phyloP scores from a whole-genome alignment of 2,329 filamentous ascomycete species.

The Xylaria sp. region DNA sequence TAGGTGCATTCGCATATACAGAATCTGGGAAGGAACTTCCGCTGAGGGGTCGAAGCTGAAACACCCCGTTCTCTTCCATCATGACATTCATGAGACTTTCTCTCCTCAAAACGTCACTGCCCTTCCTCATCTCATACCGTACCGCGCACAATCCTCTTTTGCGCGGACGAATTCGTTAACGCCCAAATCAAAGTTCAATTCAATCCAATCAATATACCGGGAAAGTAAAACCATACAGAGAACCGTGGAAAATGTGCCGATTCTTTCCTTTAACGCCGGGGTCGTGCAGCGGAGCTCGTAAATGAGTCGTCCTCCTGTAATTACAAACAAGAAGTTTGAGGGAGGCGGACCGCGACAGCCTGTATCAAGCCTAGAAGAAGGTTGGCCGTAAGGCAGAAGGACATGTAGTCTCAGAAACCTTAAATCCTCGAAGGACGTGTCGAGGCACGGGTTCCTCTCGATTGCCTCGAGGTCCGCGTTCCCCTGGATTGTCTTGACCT shows the following conservation, averaged over 20 bases:
- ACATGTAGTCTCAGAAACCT: not conserved
- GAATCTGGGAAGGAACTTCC: not conserved
- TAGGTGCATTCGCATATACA: slow-evolving; percentile 25
- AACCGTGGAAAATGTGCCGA: slow-evolving; percentile 1
- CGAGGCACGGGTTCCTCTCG: slow-evolving; percentile 36
- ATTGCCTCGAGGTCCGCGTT: slow-evolving; percentile 37
- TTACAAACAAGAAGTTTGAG: slow-evolving; percentile 29
- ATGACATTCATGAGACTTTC: slow-evolving; percentile 15
- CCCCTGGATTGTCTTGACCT: slow-evolving; percentile 39
- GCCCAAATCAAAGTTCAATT: too few species aligned
- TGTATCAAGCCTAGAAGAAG: not conserved
- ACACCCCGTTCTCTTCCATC: not conserved
- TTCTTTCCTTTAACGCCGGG: slow-evolving; percentile 35
- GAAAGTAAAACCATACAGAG: slow-evolving; percentile 11
- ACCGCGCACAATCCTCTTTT: not conserved
- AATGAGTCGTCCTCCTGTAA: slow-evolving; percentile 21
- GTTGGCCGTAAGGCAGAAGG: not conserved
- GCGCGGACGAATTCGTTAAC: not conserved
- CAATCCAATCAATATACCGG: slow-evolving; percentile 4
- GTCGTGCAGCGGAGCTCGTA: slow-evolving; percentile 29
- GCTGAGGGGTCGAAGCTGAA: not conserved
- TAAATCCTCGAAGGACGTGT: slow-evolving; percentile 29
- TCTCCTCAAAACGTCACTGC: not conserved
- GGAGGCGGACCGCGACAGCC: not conserved
- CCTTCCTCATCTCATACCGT: not conserved